Base-by-base conservation (phyloP, 2,329 filamentous ascomycete species). In the Zasmidium citrigriseum region DNA sequence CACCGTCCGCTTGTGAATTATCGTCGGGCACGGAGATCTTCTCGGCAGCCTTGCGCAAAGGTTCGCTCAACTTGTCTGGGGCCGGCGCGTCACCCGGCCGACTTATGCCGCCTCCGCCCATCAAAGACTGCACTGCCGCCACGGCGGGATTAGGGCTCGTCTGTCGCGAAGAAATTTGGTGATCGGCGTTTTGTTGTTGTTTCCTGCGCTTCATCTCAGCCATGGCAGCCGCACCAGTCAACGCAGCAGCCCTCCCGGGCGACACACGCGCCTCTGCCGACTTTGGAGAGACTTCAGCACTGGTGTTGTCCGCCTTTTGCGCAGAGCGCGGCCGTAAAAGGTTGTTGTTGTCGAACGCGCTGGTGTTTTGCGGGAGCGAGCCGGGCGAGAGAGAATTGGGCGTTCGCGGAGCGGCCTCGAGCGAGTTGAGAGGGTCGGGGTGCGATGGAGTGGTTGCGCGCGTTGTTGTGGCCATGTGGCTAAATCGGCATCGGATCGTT, bases 141-240 rank as follows among this genome's bases (percentile, higher is more conserved):
- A 72, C 67, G 18, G 74, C 76, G 16, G 79, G 79, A 55, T 83
- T 82, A 2, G 79, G 78, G 61, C 77, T 82, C n/a, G 75, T 77
- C 62, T 77, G 76, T 38, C 76, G 72, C 55, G 73, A 57, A 77
- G 73, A n/a, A n/a, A n/a, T n/a, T 56, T 73, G 52, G n/a, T 54
- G n/a, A n/a, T 65, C 62, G 56, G 62, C 60, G 34, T 41, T 41
- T 41, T 47, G 61, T 55, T 77, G 73, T 58, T 79, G 73, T 58
- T 73, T 71, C 57, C 70, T 71, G 46, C 76, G 74, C 58, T 77
- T 77, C 64, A 81, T 73, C 64, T 82, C 80, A 47, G 76, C 77
- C 65, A 82, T 71, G 44, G 79, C 80, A 57, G 76, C 77, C 20
- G 77, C 77, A 48, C 78, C 80, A 0, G 80, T 80, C 23, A 82